Evolutionary conservation across 805 yeast species (phyloP), one percentile per base, ranked within the genome.

Genomic region (Wickerhamomyces hampshirensis): DNA sequence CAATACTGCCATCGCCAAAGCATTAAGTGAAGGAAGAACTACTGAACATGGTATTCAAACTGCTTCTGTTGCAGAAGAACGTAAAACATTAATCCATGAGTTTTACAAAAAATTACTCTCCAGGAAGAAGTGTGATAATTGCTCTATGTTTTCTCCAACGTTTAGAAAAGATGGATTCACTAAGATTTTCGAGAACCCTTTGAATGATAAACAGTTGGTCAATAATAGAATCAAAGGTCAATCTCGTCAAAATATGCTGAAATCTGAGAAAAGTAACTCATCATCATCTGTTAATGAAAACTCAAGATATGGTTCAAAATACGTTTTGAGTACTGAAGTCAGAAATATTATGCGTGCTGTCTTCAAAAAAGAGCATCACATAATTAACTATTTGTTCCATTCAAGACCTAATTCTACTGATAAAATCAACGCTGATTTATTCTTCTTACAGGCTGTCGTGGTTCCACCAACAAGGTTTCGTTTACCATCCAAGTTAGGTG

Each of bases 401-500:
- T 74, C 94, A 13, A 74, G 87, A 62, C 96, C 96, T 17, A 59
- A 65, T 23, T 56, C 66, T 17, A 68, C 60, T 38, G 66, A 69
- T 24, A 54, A 58, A 18, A 69, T 73, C 4, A 58, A 59, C 28
- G 83, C 96, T 14, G 96, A 91, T 55, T 73, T 86, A 71, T 93
- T 94, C 60, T 94, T 93, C 68, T 72, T 87, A 50, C 89, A 86
- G 48, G 80, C 87, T 5, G 66, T 93, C 40, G 81, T 88, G 28
- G 98, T 94, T 27, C 98, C 99, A 26, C 89, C 98, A 34, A 94
- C 98, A 2, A 74, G 98, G 60, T 93, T 93, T 70, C 77, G 99
- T 60, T 72, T 89, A 48, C 98, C 99, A n/a, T 82, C 95, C 12
- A 89, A 89, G 61, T 69, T 93, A 40, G 98, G 98, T 38, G 99